Evolutionary conservation across 345 rosid genomes (phyloP).

Genomic region (Reutealis trisperma): DNA sequence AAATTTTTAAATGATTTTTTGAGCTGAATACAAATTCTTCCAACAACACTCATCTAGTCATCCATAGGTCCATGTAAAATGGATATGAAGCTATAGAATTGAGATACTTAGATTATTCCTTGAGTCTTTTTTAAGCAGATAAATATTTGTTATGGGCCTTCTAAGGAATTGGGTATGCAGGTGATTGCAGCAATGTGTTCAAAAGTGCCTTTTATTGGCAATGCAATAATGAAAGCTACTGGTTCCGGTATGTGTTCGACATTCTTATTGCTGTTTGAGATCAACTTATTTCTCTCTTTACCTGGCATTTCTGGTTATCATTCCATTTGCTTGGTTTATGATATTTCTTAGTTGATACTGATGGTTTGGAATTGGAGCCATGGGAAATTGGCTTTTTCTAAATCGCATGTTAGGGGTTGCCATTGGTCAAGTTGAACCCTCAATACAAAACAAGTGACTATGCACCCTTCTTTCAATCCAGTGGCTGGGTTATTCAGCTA

Average conservation of each 20-base stretch:
- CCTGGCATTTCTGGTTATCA: neutral
- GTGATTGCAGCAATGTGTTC: slow-evolving; percentile 95
- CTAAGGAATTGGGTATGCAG: slow-evolving; percentile 46
- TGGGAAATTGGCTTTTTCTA: neutral
- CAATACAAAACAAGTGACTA: neutral
- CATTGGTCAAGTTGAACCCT: neutral
- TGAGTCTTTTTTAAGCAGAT: neutral
- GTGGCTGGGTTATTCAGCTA: neutral
- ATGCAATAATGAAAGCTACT: slow-evolving; percentile 82
- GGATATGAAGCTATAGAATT: neutral
- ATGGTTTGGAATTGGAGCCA: neutral
- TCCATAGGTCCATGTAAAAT: neutral
- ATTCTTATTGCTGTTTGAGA: neutral
- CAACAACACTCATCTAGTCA: neutral
- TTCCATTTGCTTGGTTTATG: neutral
- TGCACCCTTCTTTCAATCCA: neutral
- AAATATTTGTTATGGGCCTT: neutral
- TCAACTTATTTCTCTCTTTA: slow-evolving; percentile 8
- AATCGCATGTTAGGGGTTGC: neutral
- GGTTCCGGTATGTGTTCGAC: slow-evolving; percentile 55
- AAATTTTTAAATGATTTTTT: no score
- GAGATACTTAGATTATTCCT: neutral
- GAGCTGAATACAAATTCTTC: neutral
- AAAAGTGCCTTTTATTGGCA: slow-evolving; percentile 80
- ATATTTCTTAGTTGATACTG: slow-evolving; percentile 1